Base-by-base conservation (phyloP, 1,284 basidiomycete species). In the Trichosporon sp. region DNA sequence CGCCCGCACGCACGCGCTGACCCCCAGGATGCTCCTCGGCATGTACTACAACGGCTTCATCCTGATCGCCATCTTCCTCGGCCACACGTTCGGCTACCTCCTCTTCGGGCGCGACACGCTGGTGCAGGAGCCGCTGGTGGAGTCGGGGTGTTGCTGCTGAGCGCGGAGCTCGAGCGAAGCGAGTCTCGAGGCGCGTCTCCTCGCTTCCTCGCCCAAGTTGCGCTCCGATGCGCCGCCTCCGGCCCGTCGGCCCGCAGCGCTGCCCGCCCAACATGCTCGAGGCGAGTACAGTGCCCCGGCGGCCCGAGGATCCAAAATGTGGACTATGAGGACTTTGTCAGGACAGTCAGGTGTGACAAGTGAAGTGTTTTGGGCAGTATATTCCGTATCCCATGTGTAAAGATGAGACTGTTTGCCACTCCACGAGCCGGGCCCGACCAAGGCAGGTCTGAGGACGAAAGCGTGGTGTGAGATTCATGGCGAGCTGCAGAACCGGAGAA, bases 21-120 rank as follows among this genome's bases (percentile, higher is more conserved):
- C 65, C 11, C 9, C 12, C 62, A 69, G 68, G 1, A 66, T 66
- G 68, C 68, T 66, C 13, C 64, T 44, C 58, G 84, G 80, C 15
- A 84, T 85, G 83, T 84, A 81, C 77, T 84, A 77, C 76, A 84
- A 84, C 74, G 80, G 77, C 15, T 78, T 73, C 69, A 75, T 82
- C 64, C 75, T 83, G 27, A 78, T 83, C 63, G 79, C 76, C 62
- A 83, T 83, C 73, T 82, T 83, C 75, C 62, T 81, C 65, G 80
- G 80, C 8, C 79, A 81, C 63, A 79, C 77, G 3, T 60, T 75
- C 34, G 79, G 80, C 4, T 80, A 77, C 70, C 69, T 81, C 42
- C 53, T 75, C 51, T 82, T 82, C 38, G 79, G 73, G 1, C 67
- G 77, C 32, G 80, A 82, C 68, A 80, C 78, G n/a, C 29, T 60